Evolutionary conservation across 257 asterid species (phyloP).

Genomic region (Nicotiana obtusifolia): DNA sequence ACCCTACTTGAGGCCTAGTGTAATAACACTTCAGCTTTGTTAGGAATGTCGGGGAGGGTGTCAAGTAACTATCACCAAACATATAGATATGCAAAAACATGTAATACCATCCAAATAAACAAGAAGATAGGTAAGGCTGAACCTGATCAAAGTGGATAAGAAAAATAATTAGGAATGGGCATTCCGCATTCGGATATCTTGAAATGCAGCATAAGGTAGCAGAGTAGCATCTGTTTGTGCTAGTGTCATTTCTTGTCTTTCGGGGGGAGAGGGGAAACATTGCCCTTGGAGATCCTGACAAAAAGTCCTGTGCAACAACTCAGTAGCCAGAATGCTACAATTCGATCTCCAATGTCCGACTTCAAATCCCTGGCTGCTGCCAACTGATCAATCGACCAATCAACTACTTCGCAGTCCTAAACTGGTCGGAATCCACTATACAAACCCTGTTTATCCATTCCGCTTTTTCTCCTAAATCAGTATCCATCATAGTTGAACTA

Average conservation of each 20-base stretch:
- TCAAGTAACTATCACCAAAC: background rate
- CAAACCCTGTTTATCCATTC: background rate
- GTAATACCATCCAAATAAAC: background rate
- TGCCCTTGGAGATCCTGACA: background rate
- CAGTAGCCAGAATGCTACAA: background rate
- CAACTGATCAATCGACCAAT: background rate
- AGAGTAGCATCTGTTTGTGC: background rate
- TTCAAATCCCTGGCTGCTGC: background rate
- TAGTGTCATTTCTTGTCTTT: background rate
- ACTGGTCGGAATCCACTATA: background rate
- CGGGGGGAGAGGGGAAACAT: background rate
- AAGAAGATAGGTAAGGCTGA: background rate
- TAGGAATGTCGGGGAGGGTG: background rate
- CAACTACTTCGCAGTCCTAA: background rate
- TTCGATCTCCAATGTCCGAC: background rate
- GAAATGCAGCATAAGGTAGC: background rate
- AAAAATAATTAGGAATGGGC: background rate
- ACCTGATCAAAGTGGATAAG: background rate
- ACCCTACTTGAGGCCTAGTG: background rate
- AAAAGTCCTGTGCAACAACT: background rate
- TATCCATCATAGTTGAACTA: background rate
- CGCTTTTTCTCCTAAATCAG: slow-evolving; percentile 2
- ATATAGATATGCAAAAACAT: background rate
- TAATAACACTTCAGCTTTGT: background rate
- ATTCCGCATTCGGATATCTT: background rate